Evolutionary conservation across 768 basidiomycete genomes (phyloP), one percentile per base, ranked within the genome.

Genomic region (Russula dissimulans): DNA sequence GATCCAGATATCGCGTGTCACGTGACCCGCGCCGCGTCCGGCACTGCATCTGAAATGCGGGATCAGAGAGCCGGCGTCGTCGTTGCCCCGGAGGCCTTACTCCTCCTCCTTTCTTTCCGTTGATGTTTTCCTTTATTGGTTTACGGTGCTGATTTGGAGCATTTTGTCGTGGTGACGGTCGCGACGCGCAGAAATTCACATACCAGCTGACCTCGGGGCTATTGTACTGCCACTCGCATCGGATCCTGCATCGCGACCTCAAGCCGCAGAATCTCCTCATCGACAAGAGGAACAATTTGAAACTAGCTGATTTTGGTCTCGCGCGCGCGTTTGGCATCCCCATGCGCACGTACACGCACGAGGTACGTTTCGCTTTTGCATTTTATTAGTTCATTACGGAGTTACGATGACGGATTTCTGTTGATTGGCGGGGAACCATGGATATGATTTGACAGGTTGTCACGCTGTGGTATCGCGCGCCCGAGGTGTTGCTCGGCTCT

Each of bases 331-430:
- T 99, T 71, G 97, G 97, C 60, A 97, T 99, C 67, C 97, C 97
- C 44, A 86, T 99, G 79, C 80, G 97, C 67, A 97, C 95, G n/a
- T 99, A 98, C 72, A 99, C 95, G 15, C 97, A 98, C 70, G 97
- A 99, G 81, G 95, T 92, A 61, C 61, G 78, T 63, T 39, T 17
- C 61, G 50, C 54, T 46, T 57, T 46, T 9, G 55, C n/a, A 22
- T 42, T 55, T 32, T 6, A 26, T 26, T 26, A 2, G 22, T 51
- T 54, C 17, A 36, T 39, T 38, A 39, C n/a, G 43, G 22, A 29
- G 29, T 10, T 58, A 26, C 0, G 31, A 54, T 11, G 42, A 14
- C n/a, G 10, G 10, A 36, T 7, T 26, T 8, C 3, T 11, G 10
- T 31, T 12, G 32, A 9, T 11, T 17, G 31, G 48, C 32, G 34